Evolutionary conservation across 2,329 filamentous ascomycete genomes (phyloP).

Genomic region (Aspergillus texensis): DNA sequence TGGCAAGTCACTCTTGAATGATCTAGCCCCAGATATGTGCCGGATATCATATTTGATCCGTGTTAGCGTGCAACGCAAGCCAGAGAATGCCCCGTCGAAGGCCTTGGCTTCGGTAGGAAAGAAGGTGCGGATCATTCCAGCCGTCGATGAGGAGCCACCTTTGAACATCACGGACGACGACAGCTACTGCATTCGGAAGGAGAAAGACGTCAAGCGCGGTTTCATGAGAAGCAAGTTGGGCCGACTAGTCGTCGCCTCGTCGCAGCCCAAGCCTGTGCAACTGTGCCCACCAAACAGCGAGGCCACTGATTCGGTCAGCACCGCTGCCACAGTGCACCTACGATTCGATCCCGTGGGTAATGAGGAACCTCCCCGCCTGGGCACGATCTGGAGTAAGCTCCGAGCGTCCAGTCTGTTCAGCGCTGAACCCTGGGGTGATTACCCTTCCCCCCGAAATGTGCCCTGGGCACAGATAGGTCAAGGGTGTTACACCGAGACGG

Average conservation of each 20-base stretch:
- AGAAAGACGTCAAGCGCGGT: slow-evolving; percentile 64
- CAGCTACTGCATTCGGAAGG: slow-evolving; percentile 57
- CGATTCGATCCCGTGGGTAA: slow-evolving; percentile 63
- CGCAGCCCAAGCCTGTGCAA: slow-evolving; percentile 60
- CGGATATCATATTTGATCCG: slow-evolving; percentile 61
- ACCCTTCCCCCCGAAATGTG: slow-evolving; percentile 50
- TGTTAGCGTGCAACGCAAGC: slow-evolving; percentile 41
- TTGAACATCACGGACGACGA: slow-evolving; percentile 52
- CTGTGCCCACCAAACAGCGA: slow-evolving; percentile 48
- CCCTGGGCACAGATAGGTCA: slow-evolving; percentile 47
- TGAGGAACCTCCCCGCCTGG: slow-evolving; percentile 56
- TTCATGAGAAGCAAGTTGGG: slow-evolving; percentile 62
- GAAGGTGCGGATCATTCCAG: slow-evolving; percentile 63
- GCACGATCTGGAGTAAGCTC: slow-evolving; percentile 56
- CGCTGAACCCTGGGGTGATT: slow-evolving; percentile 52
- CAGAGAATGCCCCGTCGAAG: slow-evolving; percentile 26
- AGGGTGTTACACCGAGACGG: slow-evolving; percentile 55
- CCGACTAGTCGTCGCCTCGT: slow-evolving; percentile 58
- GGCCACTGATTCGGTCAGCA: slow-evolving; percentile 49
- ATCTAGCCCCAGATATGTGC: slow-evolving; percentile 65
- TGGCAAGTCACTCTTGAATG: slow-evolving; percentile 57
- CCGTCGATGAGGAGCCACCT: slow-evolving; percentile 62
- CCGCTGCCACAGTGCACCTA: slow-evolving; percentile 58
- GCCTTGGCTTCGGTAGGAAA: slow-evolving; percentile 55
- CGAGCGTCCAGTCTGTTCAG: slow-evolving; percentile 62